Evolutionary conservation across 2,329 filamentous ascomycete genomes (phyloP), one percentile per base, ranked within the genome.

Genomic region (Aspergillus bombycis): DNA sequence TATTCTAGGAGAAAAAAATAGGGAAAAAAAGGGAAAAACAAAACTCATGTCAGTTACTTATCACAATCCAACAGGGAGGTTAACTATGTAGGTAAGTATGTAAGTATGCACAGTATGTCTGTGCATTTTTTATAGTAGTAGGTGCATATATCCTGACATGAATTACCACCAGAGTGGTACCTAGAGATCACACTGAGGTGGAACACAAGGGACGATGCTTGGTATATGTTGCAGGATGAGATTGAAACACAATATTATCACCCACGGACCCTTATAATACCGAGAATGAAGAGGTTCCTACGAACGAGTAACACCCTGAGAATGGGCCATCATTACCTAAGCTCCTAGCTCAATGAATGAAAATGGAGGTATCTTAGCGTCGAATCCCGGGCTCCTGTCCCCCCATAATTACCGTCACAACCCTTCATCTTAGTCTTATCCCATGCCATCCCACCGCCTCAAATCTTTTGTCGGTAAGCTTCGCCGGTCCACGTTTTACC

Each of bases 401-500:
- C 38, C 28, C 48, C 48, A 34, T 52, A 32, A 52, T 52, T 52
- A 52, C 28, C 7, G 16, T 52, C 19, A 52, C 52, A 55, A 19
- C 32, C 32, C 34, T 55, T 55, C 34, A 38, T 16, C 30, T 38
- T 55, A 38, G n/a, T 38, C 11, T 36, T 12, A 26, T 48, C 26
- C 50, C 30, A 53, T 32, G 9, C 26, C 14, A 26, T 28, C 32
- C 52, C 32, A 46, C 55, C 28, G 48, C 36, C 23, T 41, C n/a
- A 26, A 30, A 38, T 58, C 54, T 63, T 63, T 58, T 58, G 45
- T 60, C 54, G 58, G 64, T 58, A 63, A 63, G 57, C 55, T 61
- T 58, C 52, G 34, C 58, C 57, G 64, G 60, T 66, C 66, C 66
- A 68, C 66, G 65, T 56, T 59, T 61, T 65, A 48, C 54, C 57